Conservation (phyloP, 2,329 filamentous ascomycete genomes). For the Fusarium nelsonii region DNA sequence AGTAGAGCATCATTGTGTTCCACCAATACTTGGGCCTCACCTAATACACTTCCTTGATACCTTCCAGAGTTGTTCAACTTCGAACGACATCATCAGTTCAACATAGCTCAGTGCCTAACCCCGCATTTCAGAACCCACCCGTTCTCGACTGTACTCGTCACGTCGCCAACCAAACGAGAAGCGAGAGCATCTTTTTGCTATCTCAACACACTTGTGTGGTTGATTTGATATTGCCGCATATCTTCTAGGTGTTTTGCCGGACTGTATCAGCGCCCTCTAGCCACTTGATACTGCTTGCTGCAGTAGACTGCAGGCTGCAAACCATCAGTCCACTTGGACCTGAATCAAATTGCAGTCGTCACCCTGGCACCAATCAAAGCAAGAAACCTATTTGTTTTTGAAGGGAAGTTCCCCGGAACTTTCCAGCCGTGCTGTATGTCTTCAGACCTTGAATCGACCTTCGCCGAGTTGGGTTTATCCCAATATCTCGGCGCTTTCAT, state of each 20-base stretch:
- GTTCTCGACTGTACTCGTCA: conserved; percentile 7
- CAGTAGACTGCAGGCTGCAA: neutral
- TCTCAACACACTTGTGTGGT: neutral
- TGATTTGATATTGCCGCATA: neutral
- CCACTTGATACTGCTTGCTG: neutral
- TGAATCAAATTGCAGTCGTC: conserved; percentile 17
- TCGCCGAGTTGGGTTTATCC: conserved; percentile 81
- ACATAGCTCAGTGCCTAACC: conserved; percentile 22
- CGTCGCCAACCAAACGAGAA: neutral
- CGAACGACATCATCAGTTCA: conserved; percentile 21
- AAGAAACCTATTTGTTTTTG: conserved; percentile 11
- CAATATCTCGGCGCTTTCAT: conserved; percentile 81
- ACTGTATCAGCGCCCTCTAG: neutral
- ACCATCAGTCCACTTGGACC: conserved; percentile 5
- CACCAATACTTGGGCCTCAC: neutral
- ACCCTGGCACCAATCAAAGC: conserved; percentile 39
- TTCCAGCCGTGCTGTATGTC: conserved; percentile 56
- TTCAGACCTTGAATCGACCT: conserved; percentile 71
- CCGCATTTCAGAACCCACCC: conserved; percentile 38
- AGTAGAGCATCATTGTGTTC: neutral
- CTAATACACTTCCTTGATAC: conserved; percentile 4
- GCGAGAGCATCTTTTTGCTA: neutral
- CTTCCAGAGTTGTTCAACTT: neutral
- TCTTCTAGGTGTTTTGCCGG: neutral
- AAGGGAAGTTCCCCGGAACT: conserved; percentile 28